A percentile compares a stretch with the other conserved stretches of the same genome.
phyloP scores from a whole-genome alignment of 495 filamentous ascomycete species.

The Lichina pygmaea region DNA sequence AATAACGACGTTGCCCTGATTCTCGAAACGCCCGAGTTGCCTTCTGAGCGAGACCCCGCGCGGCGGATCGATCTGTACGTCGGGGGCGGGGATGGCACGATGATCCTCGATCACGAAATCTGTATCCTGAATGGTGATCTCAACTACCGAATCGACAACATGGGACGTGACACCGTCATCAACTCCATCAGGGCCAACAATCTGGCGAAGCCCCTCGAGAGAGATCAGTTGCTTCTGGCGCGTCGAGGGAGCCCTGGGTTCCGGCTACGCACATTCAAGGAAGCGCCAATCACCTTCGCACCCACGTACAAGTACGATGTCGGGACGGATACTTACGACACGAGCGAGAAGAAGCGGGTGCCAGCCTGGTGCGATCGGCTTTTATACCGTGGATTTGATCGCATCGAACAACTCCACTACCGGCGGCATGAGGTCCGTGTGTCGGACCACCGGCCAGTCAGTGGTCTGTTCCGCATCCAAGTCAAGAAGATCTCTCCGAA shows the following conservation, averaged over 20 bases:
- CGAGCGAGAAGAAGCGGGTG: conserved; percentile 79
- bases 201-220: conserved; percentile 68
- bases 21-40: conserved; percentile 48
- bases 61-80: conserved; percentile 49
- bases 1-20: conserved; percentile 88
- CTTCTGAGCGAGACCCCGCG: conserved; percentile 30
- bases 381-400: conserved; percentile 57
- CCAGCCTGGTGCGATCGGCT: conserved; percentile 94
- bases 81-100: conserved; percentile 75
- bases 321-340: conserved; percentile 78
- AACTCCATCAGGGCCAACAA: conserved; percentile 55
- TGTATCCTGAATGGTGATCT: conserved; percentile 90
- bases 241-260: conserved; percentile 71
- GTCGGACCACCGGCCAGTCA: conserved; percentile 85
- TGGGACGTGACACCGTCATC: conserved; percentile 74
- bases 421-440: conserved; percentile 65
- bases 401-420: conserved; percentile 72
- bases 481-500: conserved; percentile 52
- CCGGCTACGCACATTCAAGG: conserved; percentile 60
- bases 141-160: conserved; percentile 97
- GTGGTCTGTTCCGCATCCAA: conserved; percentile 49
- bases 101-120: conserved; percentile 92
- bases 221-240: conserved; percentile 77
- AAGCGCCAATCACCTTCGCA: conserved; percentile 66
- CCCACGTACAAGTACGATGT: conserved; percentile 98